Conservation (phyloP, 805 yeast species). For the Yarrowia sp. region DNA sequence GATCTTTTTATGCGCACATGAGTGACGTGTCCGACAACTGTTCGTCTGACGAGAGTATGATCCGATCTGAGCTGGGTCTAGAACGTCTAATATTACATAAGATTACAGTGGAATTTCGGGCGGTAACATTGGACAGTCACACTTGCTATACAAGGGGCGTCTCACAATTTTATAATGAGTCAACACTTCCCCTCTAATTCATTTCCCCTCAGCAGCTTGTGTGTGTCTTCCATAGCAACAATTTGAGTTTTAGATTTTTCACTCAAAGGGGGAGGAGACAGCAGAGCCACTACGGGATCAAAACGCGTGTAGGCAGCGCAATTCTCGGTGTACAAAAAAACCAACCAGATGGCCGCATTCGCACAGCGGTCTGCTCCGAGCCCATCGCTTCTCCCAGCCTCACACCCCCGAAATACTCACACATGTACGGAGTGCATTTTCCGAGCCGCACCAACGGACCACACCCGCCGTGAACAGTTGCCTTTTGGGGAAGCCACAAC, state of each 20-base stretch:
- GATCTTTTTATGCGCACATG: background rate
- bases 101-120: no score
- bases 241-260: background rate
- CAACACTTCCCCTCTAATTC: background rate
- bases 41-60: no score
- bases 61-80: no score
- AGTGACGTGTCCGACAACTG: background rate
- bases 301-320: background rate
- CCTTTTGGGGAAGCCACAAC: slow-evolving; percentile 2
- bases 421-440: background rate
- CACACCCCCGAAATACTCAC: background rate
- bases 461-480: slow-evolving; percentile 1
- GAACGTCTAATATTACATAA: background rate
- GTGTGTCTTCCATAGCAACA: background rate
- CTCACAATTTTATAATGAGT: background rate
- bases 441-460: slow-evolving; percentile 3
- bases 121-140: no score
- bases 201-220: background rate
- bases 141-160: background rate
- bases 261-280: background rate
- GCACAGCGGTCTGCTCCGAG: background rate
- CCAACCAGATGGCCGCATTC: background rate
- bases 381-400: background rate
- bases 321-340: background rate
- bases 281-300: background rate